A percentile compares a stretch with the other conserved stretches of the same genome.
These are phyloP conservation scores for Aphanomyces cochlioides DNA, from an alignment of 352 stramenopile species.

Conservation along the genomic window DNA sequence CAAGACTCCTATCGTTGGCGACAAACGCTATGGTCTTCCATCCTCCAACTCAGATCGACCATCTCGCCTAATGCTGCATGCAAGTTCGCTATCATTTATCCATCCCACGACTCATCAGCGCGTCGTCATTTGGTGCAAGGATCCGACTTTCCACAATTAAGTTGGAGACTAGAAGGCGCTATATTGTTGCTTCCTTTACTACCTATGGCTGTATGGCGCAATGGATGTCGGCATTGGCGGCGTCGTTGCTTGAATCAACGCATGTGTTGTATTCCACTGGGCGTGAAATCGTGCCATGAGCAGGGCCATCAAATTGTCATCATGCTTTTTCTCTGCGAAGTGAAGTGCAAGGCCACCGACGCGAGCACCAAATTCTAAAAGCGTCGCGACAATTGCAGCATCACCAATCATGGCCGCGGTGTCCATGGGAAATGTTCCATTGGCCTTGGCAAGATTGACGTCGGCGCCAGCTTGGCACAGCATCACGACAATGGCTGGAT, in stretches of 20 bases:
- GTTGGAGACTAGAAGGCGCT: background rate
- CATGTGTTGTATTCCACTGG: conserved; percentile 33
- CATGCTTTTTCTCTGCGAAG: conserved; percentile 65
- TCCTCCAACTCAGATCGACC: background rate
- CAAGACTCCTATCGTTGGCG: conserved; percentile 14
- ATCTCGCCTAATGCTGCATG: conserved; percentile 15
- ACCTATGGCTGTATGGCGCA: too few relatives aligned
- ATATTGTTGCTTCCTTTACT: background rate
- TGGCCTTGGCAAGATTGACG: conserved; percentile 57
- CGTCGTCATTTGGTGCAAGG: background rate
- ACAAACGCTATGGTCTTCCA: conserved; percentile 1
- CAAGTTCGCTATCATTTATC: conserved; percentile 3
- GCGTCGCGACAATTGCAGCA: conserved; percentile 49
- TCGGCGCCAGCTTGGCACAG: conserved; percentile 56
- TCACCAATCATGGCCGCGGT: conserved; percentile 62
- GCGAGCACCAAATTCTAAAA: conserved; percentile 63
- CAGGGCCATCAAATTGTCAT: conserved; percentile 54
- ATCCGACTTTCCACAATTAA: background rate
- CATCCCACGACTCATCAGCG: conserved; percentile 1
- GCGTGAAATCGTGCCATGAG: conserved; percentile 62
- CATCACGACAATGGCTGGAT: conserved; percentile 47
- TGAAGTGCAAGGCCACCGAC: conserved; percentile 63
- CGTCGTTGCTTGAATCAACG: too few relatives aligned
- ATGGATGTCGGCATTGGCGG: too few relatives aligned
- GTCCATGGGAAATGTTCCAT: conserved; percentile 70